These are phyloP conservation scores for Tranzscheliella williamsii DNA, from an alignment of 1,284 basidiomycete species.

Conservation along the genomic window DNA sequence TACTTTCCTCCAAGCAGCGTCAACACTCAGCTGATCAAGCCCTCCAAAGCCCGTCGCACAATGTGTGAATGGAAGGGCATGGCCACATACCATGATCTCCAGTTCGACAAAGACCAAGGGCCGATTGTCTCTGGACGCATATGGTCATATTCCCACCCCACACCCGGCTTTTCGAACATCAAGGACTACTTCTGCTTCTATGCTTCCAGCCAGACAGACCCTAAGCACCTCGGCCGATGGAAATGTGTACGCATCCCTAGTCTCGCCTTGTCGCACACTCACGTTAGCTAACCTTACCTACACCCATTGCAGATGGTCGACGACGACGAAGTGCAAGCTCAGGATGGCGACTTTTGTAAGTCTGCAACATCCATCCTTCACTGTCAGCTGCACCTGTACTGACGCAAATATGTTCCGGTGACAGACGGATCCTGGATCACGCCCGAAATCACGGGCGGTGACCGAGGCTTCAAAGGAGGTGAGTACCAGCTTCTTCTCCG, in stretches of 20 bases:
- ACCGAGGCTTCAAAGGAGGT: constrained; percentile 58
- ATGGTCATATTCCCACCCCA: constrained; percentile 56
- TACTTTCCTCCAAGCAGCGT: constrained; percentile 52
- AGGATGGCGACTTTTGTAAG: constrained; percentile 58
- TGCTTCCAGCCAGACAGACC: constrained; percentile 43
- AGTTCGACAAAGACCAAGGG: constrained; percentile 27
- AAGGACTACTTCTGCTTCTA: constrained; percentile 59
- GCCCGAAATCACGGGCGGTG: constrained; percentile 56
- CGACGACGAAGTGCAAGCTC: constrained; percentile 49
- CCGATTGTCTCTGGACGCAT: constrained; percentile 39
- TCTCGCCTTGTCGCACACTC: neutral
- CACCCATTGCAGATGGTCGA: constrained; percentile 38
- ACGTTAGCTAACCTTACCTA: neutral
- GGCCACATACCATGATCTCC: constrained; percentile 52
- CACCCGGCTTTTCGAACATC: constrained; percentile 36
- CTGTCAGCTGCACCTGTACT: neutral
- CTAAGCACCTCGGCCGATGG: constrained; percentile 42
- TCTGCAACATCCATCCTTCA: neutral
- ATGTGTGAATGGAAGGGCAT: constrained; percentile 59
- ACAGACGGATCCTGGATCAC: constrained; percentile 57
- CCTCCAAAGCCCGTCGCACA: constrained; percentile 46
- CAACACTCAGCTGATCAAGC: constrained; percentile 31
- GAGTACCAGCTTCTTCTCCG: no score
- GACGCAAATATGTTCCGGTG: no score
- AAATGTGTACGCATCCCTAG: constrained; percentile 32